A percentile compares a stretch with the other conserved stretches of the same genome.
phyloP scores from a whole-genome alignment of 1,284 basidiomycete species.

The Tilletia indica region DNA sequence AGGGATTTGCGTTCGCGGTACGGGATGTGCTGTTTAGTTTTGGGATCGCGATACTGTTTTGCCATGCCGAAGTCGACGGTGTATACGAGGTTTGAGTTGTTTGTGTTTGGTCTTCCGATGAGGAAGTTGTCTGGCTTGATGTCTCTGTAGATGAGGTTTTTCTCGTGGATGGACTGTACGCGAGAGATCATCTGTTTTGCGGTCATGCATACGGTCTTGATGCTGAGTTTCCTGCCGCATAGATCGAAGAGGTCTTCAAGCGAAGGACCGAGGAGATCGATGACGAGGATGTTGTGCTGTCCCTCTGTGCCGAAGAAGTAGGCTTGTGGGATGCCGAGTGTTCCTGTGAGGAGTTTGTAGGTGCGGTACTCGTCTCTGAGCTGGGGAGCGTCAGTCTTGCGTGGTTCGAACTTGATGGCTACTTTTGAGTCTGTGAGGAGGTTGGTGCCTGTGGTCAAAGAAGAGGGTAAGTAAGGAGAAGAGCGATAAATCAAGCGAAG shows the following conservation, averaged over 20 bases:
- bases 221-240: slow-evolving; percentile 17
- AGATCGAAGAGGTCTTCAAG: slow-evolving; percentile 20
- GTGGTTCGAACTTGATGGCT: slow-evolving; percentile 20
- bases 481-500: too few species aligned
- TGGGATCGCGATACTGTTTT: slow-evolving; percentile 18
- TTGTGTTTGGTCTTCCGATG: slow-evolving; percentile 19
- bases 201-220: slow-evolving; percentile 20
- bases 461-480: too few species aligned
- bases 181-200: slow-evolving; percentile 20
- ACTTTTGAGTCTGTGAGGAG: slow-evolving; percentile 18
- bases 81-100: slow-evolving; percentile 11
- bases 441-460: not conserved
- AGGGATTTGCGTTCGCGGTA: slow-evolving; percentile 24
- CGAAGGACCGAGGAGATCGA: slow-evolving; percentile 19
- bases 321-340: slow-evolving; percentile 17
- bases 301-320: slow-evolving; percentile 18
- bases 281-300: slow-evolving; percentile 20
- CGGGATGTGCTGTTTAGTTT: slow-evolving; percentile 23
- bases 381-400: slow-evolving; percentile 19
- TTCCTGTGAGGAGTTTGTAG: slow-evolving; percentile 15
- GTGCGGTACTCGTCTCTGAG: slow-evolving; percentile 18
- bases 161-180: slow-evolving; percentile 19
- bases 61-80: slow-evolving; percentile 20
- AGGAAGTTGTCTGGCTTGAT: slow-evolving; percentile 21
- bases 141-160: slow-evolving; percentile 19